These are phyloP conservation scores for Lophium mytilinum DNA, from an alignment of 495 filamentous ascomycete genomes.

Conservation along the genomic window DNA sequence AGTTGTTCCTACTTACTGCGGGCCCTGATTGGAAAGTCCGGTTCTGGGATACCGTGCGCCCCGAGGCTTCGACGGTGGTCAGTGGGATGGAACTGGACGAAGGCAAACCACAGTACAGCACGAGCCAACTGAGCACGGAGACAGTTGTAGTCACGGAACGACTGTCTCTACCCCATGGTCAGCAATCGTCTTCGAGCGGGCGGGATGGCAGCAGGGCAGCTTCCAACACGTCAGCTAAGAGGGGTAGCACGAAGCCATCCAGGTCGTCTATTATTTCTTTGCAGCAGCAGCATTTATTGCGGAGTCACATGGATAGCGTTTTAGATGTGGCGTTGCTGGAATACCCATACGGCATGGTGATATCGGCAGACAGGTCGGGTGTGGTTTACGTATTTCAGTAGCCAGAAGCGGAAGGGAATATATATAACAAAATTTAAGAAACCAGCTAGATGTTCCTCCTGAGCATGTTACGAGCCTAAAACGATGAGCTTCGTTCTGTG, in stretches of 20 bases:
- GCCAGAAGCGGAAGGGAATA: too few species aligned
- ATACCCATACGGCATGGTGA: conserved; percentile 82
- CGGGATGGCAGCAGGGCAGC: conserved; percentile 26
- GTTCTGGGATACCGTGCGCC: conserved; percentile 77
- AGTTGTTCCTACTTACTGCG: conserved; percentile 70
- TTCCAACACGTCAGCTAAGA: conserved; percentile 23
- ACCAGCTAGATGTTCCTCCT: too few species aligned
- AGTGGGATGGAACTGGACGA: conserved; percentile 72
- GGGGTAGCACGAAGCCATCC: conserved; percentile 38
- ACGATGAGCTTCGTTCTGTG: too few species aligned
- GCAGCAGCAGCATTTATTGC: conserved; percentile 70
- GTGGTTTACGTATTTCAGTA: conserved; percentile 84
- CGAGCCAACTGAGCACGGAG: conserved; percentile 56
- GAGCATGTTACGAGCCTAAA: too few species aligned
- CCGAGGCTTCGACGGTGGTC: conserved; percentile 67
- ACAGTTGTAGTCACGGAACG: conserved; percentile 68
- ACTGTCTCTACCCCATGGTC: conserved; percentile 26
- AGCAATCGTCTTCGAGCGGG: conserved; percentile 37
- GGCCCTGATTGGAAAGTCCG: conserved; percentile 86
- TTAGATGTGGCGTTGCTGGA: conserved; percentile 83
- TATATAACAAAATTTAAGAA: too few species aligned
- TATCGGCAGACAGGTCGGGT: conserved; percentile 86
- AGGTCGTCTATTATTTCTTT: conserved; percentile 79
- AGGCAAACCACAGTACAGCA: conserved; percentile 61
- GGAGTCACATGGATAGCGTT: conserved; percentile 83